A percentile compares a stretch with the other conserved stretches of the same genome.
Conservation (phyloP, 1,139 yeast genomes). For the Geotrichum aggregatum region DNA sequence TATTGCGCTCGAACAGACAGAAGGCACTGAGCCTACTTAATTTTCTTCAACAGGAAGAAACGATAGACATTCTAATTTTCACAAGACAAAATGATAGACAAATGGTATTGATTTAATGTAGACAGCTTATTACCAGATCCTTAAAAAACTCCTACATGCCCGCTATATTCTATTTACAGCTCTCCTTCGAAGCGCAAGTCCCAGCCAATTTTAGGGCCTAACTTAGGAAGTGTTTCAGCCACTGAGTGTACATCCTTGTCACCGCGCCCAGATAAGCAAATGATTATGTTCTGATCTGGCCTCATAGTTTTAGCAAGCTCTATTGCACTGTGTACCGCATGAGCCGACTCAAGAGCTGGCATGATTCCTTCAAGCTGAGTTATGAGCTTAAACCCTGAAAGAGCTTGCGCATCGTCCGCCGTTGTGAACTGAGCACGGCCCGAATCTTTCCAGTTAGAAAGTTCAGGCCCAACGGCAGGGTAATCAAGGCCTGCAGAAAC, state of each 20-base stretch:
- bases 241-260: constrained; percentile 98
- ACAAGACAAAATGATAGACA: too few species aligned
- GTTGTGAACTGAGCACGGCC: constrained; percentile 91
- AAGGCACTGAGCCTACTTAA: too few species aligned
- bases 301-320: constrained; percentile 84
- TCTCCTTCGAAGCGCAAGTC: constrained; percentile 75
- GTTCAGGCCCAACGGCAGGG: constrained; percentile 99
- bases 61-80: too few species aligned
- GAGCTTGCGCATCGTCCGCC: constrained; percentile 91
- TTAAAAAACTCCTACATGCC: too few species aligned
- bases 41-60: too few species aligned
- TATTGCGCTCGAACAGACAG: too few species aligned
- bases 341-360: constrained; percentile 96
- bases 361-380: constrained; percentile 96
- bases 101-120: too few species aligned
- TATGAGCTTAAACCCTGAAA: constrained; percentile 79
- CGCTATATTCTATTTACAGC: too few species aligned
- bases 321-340: constrained; percentile 88
- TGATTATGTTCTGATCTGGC: constrained; percentile 74
- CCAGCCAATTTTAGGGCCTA: constrained; percentile 93
- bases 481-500: constrained; percentile 97
- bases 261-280: constrained; percentile 96
- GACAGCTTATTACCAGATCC: too few species aligned
- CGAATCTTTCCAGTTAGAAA: constrained; percentile 89
- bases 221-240: constrained; percentile 83